These are phyloP conservation scores for Chimonanthus praecox DNA, from an alignment of 164 flowering plant genomes.

Conservation along the genomic window DNA sequence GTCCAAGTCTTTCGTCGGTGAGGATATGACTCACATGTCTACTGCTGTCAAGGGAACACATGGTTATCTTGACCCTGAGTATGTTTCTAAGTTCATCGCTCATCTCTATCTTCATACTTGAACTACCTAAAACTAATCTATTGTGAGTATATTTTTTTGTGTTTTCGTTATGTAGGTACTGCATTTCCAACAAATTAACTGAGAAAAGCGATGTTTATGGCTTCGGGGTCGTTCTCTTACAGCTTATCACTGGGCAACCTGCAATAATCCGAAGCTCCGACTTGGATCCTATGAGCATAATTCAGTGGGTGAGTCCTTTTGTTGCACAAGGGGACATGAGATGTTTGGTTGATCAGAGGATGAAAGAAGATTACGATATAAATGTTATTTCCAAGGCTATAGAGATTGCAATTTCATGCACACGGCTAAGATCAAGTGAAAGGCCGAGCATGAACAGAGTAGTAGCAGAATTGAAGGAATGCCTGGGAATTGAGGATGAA, in stretches of 20 bases:
- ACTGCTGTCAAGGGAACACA: constrained; percentile 40
- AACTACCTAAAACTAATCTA: too few relatives aligned
- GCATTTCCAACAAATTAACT: constrained; percentile 19
- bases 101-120: not conserved
- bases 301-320: constrained; percentile 26
- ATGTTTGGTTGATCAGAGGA: constrained; percentile 32
- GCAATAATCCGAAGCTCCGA: constrained; percentile 11
- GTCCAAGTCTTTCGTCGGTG: constrained; percentile 29
- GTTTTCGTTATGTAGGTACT: constrained; percentile 21
- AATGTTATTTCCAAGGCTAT: constrained; percentile 37
- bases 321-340: constrained; percentile 28
- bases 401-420: constrained; percentile 44
- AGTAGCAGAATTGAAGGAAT: constrained; percentile 11
- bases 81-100: constrained; percentile 8
- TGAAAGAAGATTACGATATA: constrained; percentile 23
- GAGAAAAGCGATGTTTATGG: constrained; percentile 55
- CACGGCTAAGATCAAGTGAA: constrained; percentile 3
- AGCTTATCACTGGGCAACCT: constrained; percentile 37
- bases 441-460: constrained; percentile 40
- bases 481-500: constrained; percentile 22
- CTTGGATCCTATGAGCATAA: constrained; percentile 15
- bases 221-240: constrained; percentile 48
- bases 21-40: constrained; percentile 20
- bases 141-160: too few relatives aligned
- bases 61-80: constrained; percentile 63